Conservation (phyloP, 2,329 filamentous ascomycete species). For the Fusarium annulatum region DNA sequence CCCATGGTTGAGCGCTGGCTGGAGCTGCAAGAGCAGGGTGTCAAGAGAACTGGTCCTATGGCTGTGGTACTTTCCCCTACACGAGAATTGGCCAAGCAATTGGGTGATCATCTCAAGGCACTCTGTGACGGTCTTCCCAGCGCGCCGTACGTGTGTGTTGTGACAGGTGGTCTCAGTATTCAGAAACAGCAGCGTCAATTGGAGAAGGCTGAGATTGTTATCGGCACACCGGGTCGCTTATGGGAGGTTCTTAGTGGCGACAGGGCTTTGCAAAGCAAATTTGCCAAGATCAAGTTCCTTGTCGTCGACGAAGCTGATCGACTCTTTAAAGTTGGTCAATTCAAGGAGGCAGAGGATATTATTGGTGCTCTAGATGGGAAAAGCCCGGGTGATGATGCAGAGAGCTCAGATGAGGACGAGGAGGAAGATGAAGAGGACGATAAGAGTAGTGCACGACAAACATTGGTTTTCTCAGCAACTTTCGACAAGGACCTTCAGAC, state of each 20-base stretch:
- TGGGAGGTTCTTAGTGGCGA: constrained; percentile 93
- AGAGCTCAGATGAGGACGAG: constrained; percentile 62
- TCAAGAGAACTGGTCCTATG: constrained; percentile 60
- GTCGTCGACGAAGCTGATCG: constrained; percentile 96
- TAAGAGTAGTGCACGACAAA: constrained; percentile 70
- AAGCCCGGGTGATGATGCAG: constrained; percentile 69
- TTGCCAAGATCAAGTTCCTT: constrained; percentile 81
- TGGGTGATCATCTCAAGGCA: constrained; percentile 82
- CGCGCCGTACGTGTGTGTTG: constrained; percentile 80
- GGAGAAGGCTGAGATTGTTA: constrained; percentile 87
- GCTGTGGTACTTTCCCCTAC: constrained; percentile 91
- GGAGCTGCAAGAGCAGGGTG: constrained; percentile 55
- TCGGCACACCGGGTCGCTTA: constrained; percentile 89
- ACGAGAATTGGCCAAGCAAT: constrained; percentile 91
- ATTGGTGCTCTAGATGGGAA: constrained; percentile 80
- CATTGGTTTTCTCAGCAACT: constrained; percentile 95
- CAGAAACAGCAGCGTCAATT: constrained; percentile 93
- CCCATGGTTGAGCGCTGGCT: constrained; percentile 91
- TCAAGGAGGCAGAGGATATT: constrained; percentile 93
- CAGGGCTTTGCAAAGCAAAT: constrained; percentile 72
- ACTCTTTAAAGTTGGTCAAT: constrained; percentile 90
- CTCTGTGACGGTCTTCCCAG: constrained; percentile 72
- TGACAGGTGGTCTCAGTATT: constrained; percentile 93
- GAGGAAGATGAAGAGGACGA: constrained; percentile 59
- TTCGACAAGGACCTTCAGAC: constrained; percentile 93